A percentile compares a stretch with the other conserved stretches of the same genome.
Evolutionary conservation across 108 stramenopile genomes (phyloP).

Genomic region (Cyclotella cryptica): DNA sequence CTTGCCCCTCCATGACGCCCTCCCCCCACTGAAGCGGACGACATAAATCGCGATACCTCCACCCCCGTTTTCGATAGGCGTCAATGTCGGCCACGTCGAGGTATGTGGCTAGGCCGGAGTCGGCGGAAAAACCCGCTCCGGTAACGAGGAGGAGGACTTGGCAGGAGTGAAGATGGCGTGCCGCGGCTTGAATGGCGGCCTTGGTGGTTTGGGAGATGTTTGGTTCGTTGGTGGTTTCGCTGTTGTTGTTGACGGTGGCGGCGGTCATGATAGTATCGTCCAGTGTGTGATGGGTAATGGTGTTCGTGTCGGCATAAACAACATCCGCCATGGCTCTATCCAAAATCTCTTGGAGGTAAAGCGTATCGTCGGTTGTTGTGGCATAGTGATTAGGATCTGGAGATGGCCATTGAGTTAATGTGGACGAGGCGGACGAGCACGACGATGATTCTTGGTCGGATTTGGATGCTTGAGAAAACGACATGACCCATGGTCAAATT

Average conservation of each 20-base stretch:
- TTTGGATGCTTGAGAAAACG: neutral
- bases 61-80: slow-evolving; percentile 43
- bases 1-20: too few relatives aligned
- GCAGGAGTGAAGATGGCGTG: slow-evolving; percentile 30
- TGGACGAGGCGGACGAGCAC: slow-evolving; percentile 17
- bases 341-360: slow-evolving; percentile 23
- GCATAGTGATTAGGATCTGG: too few relatives aligned
- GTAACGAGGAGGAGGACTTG: slow-evolving; percentile 52
- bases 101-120: slow-evolving; percentile 52
- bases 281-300: too few relatives aligned
- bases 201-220: neutral
- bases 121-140: slow-evolving; percentile 57
- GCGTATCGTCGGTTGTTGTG: slow-evolving; percentile 3
- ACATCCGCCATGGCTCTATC: slow-evolving; percentile 17
- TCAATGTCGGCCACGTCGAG: slow-evolving; percentile 47
- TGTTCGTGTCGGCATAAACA: too few relatives aligned
- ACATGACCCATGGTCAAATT: too few relatives aligned
- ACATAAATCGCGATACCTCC: slow-evolving; percentile 48
- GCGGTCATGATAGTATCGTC: too few relatives aligned
- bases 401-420: slow-evolving; percentile 33
- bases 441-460: neutral
- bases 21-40: slow-evolving; percentile 12
- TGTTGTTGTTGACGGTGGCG: neutral
- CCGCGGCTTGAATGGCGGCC: slow-evolving; percentile 22
- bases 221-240: neutral